Percentiles rank a stretch among this genome's conserved stretches.
These are phyloP conservation scores for Vaccinium darrowii DNA, from an alignment of 148 eudicot species.

Conservation along the genomic window DNA sequence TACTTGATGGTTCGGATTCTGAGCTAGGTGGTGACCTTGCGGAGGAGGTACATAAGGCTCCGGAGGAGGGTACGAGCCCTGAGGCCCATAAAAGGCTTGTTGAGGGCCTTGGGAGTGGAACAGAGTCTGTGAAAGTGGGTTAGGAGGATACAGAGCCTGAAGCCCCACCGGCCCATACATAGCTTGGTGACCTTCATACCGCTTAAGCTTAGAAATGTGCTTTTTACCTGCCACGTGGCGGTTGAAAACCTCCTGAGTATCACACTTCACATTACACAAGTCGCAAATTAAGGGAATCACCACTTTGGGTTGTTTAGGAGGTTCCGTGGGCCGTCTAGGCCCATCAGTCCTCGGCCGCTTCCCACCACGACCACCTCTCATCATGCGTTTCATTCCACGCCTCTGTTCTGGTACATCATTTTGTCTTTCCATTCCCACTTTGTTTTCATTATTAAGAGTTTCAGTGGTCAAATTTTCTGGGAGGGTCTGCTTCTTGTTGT, in stretches of 20 bases:
- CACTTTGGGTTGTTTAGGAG: slow-evolving; percentile 34
- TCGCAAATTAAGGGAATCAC: slow-evolving; percentile 38
- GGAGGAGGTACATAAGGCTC: slow-evolving; percentile 19
- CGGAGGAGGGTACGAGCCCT: slow-evolving; percentile 23
- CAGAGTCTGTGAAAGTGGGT: slow-evolving; percentile 29
- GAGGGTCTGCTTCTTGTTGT: slow-evolving; percentile 2
- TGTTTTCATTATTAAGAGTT: slow-evolving; percentile 22
- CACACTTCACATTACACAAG: slow-evolving; percentile 41
- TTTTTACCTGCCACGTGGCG: slow-evolving; percentile 36
- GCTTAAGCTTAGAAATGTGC: slow-evolving; percentile 34
- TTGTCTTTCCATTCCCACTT: slow-evolving; percentile 13
- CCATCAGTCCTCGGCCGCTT: slow-evolving; percentile 22
- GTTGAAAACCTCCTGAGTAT: slow-evolving; percentile 40
- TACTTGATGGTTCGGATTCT: slow-evolving; percentile 18
- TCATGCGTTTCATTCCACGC: slow-evolving; percentile 36
- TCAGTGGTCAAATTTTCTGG: slow-evolving; percentile 20
- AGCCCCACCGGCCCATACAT: slow-evolving; percentile 38
- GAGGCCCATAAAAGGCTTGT: slow-evolving; percentile 24
- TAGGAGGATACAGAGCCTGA: slow-evolving; percentile 43
- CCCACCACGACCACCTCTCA: slow-evolving; percentile 35
- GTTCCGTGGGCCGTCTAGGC: slow-evolving; percentile 12
- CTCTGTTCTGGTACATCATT: slow-evolving; percentile 14
- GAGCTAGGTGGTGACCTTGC: slow-evolving; percentile 16
- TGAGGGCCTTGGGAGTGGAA: slow-evolving; percentile 26
- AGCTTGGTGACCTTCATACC: slow-evolving; percentile 39